These are phyloP conservation scores for Centella asiatica DNA, from an alignment of 129 eudicot species.

Conservation along the genomic window DNA sequence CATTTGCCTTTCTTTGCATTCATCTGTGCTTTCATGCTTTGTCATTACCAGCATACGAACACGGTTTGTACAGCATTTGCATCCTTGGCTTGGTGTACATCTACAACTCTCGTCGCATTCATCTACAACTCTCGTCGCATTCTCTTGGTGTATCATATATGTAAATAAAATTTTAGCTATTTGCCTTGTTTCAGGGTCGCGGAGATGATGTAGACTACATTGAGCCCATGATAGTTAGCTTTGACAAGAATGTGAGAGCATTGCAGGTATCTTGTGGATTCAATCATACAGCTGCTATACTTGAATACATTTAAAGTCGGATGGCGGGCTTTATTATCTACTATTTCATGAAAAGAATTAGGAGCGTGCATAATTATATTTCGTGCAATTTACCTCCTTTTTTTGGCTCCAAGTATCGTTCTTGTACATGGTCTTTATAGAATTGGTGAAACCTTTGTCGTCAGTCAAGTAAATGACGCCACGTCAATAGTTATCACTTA, in stretches of 20 bases:
- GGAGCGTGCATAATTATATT: not conserved
- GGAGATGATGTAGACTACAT: conserved; percentile 77
- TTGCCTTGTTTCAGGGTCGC: conserved; percentile 45
- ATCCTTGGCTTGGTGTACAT: too few species aligned
- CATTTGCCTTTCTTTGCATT: conserved; percentile 4
- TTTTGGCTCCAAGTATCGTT: too few species aligned
- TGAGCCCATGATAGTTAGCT: conserved; percentile 50
- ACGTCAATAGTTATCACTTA: too few species aligned
- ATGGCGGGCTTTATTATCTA: not conserved
- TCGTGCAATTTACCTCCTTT: not conserved
- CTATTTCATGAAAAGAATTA: not conserved
- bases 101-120: too few species aligned
- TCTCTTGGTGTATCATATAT: too few species aligned
- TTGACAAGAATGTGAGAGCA: conserved; percentile 58
- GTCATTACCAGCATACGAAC: too few species aligned
- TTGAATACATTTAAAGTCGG: conserved; percentile 26
- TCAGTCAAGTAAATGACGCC: too few species aligned
- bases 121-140: too few species aligned
- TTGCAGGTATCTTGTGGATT: conserved; percentile 85
- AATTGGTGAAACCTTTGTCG: too few species aligned
- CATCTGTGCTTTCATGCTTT: not conserved
- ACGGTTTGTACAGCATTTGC: too few species aligned
- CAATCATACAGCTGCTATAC: conserved; percentile 85
- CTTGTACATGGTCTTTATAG: not conserved
- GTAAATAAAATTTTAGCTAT: too few species aligned